A percentile compares a stretch with the other conserved stretches of the same genome.
Evolutionary conservation across 495 filamentous ascomycete genomes (phyloP).

Genomic region (Penicillium manginii): DNA sequence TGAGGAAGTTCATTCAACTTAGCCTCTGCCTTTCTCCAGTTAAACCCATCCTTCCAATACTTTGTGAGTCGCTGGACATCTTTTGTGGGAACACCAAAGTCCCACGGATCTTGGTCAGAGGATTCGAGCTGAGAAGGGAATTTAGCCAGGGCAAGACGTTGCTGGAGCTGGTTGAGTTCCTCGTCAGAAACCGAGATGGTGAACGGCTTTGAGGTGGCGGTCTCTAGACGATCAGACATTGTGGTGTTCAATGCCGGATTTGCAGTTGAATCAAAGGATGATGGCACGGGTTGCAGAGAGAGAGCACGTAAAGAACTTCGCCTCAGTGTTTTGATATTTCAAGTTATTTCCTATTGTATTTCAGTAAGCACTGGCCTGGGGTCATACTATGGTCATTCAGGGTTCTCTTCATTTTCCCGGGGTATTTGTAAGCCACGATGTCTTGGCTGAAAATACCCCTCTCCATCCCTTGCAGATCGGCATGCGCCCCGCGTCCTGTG

Average conservation of each 20-base stretch:
- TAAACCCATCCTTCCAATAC: conserved; percentile 45
- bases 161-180: conserved; percentile 36
- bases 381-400: too few species aligned
- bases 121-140: conserved; percentile 44
- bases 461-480: not conserved
- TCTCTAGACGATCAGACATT: conserved; percentile 17
- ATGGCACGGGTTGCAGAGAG: too few species aligned
- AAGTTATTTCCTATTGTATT: too few species aligned
- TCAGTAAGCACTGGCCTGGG: too few species aligned
- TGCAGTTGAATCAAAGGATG: not conserved
- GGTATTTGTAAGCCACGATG: not conserved
- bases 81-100: conserved; percentile 42
- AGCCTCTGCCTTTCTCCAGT: conserved; percentile 49
- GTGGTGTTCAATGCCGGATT: not conserved
- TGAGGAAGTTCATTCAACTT: conserved; percentile 49
- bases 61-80: conserved; percentile 40
- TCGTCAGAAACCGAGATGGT: conserved; percentile 43
- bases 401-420: not conserved
- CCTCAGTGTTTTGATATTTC: too few species aligned
- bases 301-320: too few species aligned
- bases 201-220: conserved; percentile 22
- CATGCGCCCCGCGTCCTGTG: not conserved
- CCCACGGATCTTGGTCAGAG: conserved; percentile 38
- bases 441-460: not conserved
- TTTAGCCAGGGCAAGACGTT: conserved; percentile 40